A percentile compares a stretch with the other conserved stretches of the same genome.
Evolutionary conservation across 1,139 yeast species (phyloP).

Genomic region (Pichia sp.): DNA sequence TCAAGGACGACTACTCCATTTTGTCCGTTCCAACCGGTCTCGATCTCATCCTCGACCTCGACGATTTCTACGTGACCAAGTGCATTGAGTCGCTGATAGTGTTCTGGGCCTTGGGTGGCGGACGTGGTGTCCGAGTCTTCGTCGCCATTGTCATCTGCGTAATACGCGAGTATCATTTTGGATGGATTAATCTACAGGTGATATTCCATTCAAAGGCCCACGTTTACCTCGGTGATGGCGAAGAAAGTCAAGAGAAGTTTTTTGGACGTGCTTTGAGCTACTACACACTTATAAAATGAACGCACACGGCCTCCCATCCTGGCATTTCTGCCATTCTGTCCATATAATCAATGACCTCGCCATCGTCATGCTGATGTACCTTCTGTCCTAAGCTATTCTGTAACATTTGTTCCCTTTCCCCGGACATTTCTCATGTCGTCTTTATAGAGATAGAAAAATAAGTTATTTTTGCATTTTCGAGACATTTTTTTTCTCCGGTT

Average conservation of each 20-base stretch:
- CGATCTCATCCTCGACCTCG: constrained; percentile 24
- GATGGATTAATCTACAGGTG: constrained; percentile 40
- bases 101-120: constrained; percentile 15
- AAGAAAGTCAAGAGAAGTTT: constrained; percentile 32
- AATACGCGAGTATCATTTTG: constrained; percentile 45
- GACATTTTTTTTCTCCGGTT: not conserved
- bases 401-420: not conserved
- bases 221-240: constrained; percentile 20
- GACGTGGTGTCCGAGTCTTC: constrained; percentile 36
- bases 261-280: constrained; percentile 33
- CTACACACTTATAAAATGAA: constrained; percentile 20
- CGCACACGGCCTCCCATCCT: not conserved
- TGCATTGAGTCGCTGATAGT: constrained; percentile 27
- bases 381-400: not conserved
- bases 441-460: not conserved
- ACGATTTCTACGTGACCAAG: constrained; percentile 21
- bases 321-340: not conserved
- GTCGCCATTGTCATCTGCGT: constrained; percentile 37
- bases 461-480: not conserved
- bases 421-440: not conserved
- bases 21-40: constrained; percentile 28
- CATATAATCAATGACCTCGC: not conserved
- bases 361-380: not conserved
- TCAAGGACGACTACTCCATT: constrained; percentile 31
- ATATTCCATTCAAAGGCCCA: constrained; percentile 18